Percentiles rank a stretch among this genome's conserved stretches.
Evolutionary conservation across 768 basidiomycete genomes (phyloP).

Genomic region (Cantharellus cinnabarinus): DNA sequence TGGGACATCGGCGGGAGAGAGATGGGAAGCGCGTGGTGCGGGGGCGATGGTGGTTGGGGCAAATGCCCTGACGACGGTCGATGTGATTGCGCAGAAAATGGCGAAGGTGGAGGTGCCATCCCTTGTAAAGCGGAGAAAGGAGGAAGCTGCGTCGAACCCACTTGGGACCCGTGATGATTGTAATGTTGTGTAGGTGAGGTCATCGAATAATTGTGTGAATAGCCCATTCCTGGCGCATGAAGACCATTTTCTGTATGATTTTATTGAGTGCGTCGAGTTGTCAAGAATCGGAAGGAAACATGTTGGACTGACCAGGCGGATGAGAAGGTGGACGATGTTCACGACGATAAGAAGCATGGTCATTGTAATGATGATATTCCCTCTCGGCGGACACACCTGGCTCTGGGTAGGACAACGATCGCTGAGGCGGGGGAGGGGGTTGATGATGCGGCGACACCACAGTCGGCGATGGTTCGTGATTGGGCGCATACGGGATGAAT

Average conservation of each 20-base stretch:
- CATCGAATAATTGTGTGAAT: too few species aligned
- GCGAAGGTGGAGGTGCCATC: neutral
- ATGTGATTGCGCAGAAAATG: neutral
- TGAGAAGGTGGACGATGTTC: neutral
- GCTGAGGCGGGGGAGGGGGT: neutral
- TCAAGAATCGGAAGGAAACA: too few species aligned
- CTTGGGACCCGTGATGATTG: neutral
- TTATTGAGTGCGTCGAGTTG: too few species aligned
- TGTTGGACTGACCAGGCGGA: neutral
- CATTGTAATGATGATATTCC: neutral
- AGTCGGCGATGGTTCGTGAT: slow-evolving; percentile 1
- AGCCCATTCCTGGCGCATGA: too few species aligned
- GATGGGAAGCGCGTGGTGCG: neutral
- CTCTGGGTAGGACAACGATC: neutral
- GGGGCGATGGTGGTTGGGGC: neutral
- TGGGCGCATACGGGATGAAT: neutral
- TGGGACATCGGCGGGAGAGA: too few species aligned
- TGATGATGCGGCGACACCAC: neutral
- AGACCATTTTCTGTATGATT: too few species aligned
- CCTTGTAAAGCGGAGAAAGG: neutral
- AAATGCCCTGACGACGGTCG: neutral
- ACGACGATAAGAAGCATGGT: neutral
- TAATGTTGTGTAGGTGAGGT: too few species aligned
- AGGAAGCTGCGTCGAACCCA: neutral
- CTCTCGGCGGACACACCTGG: neutral